Evolutionary conservation across 169 alveolate species (phyloP).

Genomic region (Blepharisma undulans): DNA sequence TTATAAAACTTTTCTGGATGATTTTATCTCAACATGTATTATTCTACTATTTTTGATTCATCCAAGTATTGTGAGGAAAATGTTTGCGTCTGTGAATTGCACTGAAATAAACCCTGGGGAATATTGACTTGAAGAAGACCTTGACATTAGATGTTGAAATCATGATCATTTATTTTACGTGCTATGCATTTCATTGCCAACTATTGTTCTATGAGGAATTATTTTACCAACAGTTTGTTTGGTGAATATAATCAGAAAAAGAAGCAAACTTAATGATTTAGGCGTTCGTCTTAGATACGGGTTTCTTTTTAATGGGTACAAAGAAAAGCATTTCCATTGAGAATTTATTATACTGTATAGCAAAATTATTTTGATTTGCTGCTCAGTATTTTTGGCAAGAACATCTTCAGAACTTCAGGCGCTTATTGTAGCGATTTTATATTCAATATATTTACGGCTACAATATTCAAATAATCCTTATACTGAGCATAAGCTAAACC

Average conservation of each 20-base stretch:
- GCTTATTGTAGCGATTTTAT: conserved; percentile 26
- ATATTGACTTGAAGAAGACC: conserved; percentile 11
- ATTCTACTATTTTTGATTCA: conserved; percentile 55
- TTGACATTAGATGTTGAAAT: conserved; percentile 49
- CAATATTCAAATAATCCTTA: conserved; percentile 43
- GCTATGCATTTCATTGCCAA: conserved; percentile 49
- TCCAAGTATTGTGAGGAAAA: conserved; percentile 47
- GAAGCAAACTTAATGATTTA: conserved; percentile 8
- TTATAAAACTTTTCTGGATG: background rate
- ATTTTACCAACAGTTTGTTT: conserved; percentile 54
- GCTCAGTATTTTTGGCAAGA: conserved; percentile 33
- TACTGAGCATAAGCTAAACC: conserved; percentile 14
- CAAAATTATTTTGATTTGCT: conserved; percentile 38
- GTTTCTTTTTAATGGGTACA: conserved; percentile 55
- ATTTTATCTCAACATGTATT: conserved; percentile 42
- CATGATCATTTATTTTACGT: conserved; percentile 44
- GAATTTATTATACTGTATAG: conserved; percentile 50
- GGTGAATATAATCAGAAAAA: conserved; percentile 14
- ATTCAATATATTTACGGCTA: conserved; percentile 19
- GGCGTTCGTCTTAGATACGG: conserved; percentile 39
- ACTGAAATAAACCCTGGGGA: conserved; percentile 29
- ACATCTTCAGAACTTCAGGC: conserved; percentile 25
- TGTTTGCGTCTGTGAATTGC: conserved; percentile 50
- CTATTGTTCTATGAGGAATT: conserved; percentile 51
- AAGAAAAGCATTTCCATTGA: conserved; percentile 41